phyloP scores from a whole-genome alignment of 2,329 filamentous ascomycete genomes.

The Calonectria naviculata region DNA sequence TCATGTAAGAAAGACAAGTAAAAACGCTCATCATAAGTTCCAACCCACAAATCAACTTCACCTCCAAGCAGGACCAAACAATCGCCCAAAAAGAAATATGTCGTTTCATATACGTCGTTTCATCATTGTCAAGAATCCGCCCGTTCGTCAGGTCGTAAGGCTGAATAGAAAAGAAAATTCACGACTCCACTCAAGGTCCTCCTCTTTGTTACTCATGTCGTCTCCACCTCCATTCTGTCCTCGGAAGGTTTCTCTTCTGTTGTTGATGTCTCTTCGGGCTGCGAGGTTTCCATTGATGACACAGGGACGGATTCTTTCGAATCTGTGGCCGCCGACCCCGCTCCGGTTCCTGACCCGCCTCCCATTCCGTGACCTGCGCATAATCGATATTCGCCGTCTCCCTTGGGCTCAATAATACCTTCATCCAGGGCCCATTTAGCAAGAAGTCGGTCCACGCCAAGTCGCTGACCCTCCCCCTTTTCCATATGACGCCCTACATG shows the following conservation, averaged over 20 bases:
- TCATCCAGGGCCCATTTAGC: conserved; percentile 73
- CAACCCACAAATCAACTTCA: conserved; percentile 11
- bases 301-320: conserved; percentile 40
- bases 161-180: conserved; percentile 23
- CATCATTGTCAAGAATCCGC: conserved; percentile 36
- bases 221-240: conserved; percentile 43
- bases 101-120: conserved; percentile 43
- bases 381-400: conserved; percentile 68
- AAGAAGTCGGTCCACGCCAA: conserved; percentile 68
- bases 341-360: conserved; percentile 29
- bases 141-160: conserved; percentile 29
- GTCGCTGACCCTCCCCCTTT: conserved; percentile 68
- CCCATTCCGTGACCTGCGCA: conserved; percentile 43
- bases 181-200: conserved; percentile 22
- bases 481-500: conserved; percentile 94
- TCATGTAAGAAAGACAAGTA: not conserved
- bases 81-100: conserved; percentile 35
- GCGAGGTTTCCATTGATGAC: conserved; percentile 34
- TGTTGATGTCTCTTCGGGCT: conserved; percentile 36
- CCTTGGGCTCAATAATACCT: conserved; percentile 69
- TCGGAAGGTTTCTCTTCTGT: conserved; percentile 37
- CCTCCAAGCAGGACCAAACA: conserved; percentile 28
- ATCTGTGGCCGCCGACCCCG: conserved; percentile 27
- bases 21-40: conserved; percentile 30
- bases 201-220: conserved; percentile 23